Evolutionary conservation across 805 yeast genomes (phyloP).

Genomic region (Starmera dryadoides): DNA sequence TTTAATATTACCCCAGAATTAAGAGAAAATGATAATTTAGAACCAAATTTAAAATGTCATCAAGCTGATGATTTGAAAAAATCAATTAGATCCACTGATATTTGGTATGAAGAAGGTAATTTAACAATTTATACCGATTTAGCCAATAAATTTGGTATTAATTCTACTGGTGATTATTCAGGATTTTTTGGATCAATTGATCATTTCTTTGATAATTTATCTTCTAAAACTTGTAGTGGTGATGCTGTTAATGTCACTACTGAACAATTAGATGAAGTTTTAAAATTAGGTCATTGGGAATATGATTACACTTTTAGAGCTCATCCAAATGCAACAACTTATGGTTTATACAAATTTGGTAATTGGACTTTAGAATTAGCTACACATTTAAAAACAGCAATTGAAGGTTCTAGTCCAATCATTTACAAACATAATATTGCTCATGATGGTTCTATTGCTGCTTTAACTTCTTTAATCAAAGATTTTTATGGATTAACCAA

Average conservation of each 20-base stretch:
- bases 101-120: constrained; percentile 30
- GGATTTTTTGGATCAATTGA: constrained; percentile 27
- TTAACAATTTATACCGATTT: constrained; percentile 20
- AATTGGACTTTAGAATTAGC: constrained; percentile 30
- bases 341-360: constrained; percentile 27
- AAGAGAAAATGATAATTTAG: constrained; percentile 29
- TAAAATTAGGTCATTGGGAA: constrained; percentile 37
- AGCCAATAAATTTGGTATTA: constrained; percentile 17
- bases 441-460: constrained; percentile 33
- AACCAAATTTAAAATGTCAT: constrained; percentile 27
- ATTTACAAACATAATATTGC: constrained; percentile 34
- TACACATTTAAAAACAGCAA: constrained; percentile 20
- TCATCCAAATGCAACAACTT: constrained; percentile 26
- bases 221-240: constrained; percentile 31
- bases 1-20: constrained; percentile 22
- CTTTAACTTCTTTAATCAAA: constrained; percentile 27
- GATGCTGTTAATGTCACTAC: constrained; percentile 24
- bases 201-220: constrained; percentile 35
- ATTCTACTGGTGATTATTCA: constrained; percentile 10
- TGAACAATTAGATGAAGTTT: constrained; percentile 29
- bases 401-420: constrained; percentile 20
- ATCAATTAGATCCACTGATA: constrained; percentile 20
- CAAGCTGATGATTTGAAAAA: constrained; percentile 22
- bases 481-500: constrained; percentile 16
- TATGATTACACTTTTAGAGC: constrained; percentile 31